Evolutionary conservation across 495 filamentous ascomycete genomes (phyloP).

Genomic region (Annulohypoxylon moriforme): DNA sequence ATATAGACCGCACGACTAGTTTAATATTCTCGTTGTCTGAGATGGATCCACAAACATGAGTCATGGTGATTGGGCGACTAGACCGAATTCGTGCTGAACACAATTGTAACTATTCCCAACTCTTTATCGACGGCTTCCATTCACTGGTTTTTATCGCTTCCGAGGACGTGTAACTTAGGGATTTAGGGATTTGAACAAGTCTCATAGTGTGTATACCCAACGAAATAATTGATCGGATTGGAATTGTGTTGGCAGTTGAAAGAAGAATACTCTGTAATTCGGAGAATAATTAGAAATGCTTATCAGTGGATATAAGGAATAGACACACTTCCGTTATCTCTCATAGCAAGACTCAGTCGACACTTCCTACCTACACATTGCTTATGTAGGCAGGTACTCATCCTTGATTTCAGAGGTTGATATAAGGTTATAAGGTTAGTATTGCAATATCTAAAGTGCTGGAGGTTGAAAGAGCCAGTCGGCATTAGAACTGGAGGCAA

Average conservation of each 20-base stretch:
- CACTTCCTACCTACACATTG: background rate
- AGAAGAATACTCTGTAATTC: background rate
- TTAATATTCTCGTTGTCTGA: background rate
- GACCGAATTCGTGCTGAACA: background rate
- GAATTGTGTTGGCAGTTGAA: background rate
- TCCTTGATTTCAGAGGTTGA: background rate
- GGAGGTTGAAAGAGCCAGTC: slow-evolving; percentile 4
- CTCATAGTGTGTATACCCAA: no score
- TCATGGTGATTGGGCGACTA: background rate
- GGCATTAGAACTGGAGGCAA: background rate
- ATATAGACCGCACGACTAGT: background rate
- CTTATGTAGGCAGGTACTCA: no score
- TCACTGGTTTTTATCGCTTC: background rate
- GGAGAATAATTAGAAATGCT: background rate
- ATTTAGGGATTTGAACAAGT: no score
- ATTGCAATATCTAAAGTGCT: background rate
- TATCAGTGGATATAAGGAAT: background rate
- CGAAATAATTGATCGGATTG: background rate
- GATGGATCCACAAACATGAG: background rate
- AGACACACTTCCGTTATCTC: background rate
- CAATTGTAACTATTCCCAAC: background rate
- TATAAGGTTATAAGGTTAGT: slow-evolving; percentile 2
- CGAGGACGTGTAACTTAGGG: background rate
- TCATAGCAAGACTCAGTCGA: background rate
- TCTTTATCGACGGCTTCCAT: background rate